Percentiles rank a stretch among this genome's conserved stretches.
These are phyloP conservation scores for Ascochyta pisi DNA, from an alignment of 2,329 filamentous ascomycete genomes.

Conservation along the genomic window DNA sequence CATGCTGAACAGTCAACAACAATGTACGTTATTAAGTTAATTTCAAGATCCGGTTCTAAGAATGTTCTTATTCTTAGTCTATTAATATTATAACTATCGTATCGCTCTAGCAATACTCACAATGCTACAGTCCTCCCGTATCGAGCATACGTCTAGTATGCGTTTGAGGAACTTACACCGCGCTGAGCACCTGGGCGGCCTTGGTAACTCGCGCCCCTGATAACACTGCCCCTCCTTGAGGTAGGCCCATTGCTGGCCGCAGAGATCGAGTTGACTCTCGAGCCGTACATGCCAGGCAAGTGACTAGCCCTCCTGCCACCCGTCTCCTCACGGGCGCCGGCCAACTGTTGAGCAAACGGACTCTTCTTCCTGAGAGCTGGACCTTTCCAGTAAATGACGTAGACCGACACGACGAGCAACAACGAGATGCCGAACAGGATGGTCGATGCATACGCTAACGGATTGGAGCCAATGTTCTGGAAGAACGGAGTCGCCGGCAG, in stretches of 20 bases:
- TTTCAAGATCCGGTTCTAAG: too few species aligned
- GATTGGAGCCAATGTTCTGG: conserved; percentile 52
- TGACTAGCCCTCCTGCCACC: conserved; percentile 44
- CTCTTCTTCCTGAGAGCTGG: conserved; percentile 60
- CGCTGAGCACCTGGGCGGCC: conserved; percentile 18
- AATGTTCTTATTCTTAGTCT: not conserved
- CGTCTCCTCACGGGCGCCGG: conserved; percentile 39
- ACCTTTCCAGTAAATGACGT: conserved; percentile 63
- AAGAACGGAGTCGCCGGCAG: conserved; percentile 70
- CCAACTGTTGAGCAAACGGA: conserved; percentile 60
- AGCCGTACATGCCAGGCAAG: conserved; percentile 41
- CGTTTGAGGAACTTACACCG: conserved; percentile 2
- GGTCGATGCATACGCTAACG: conserved; percentile 60
- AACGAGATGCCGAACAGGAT: conserved; percentile 61
- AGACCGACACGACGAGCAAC: conserved; percentile 51
- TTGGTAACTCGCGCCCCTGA: conserved; percentile 30
- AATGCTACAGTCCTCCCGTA: not conserved
- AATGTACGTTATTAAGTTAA: too few species aligned
- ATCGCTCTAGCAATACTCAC: not conserved
- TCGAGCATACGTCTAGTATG: not conserved
- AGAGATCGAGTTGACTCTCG: conserved; percentile 37
- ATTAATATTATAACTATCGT: not conserved
- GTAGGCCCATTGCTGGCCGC: conserved; percentile 22
- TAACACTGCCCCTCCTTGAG: conserved; percentile 41
- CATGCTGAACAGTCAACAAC: too few species aligned